Base-by-base conservation (phyloP, 2,329 filamentous ascomycete genomes). In the Phialophora tarda region DNA sequence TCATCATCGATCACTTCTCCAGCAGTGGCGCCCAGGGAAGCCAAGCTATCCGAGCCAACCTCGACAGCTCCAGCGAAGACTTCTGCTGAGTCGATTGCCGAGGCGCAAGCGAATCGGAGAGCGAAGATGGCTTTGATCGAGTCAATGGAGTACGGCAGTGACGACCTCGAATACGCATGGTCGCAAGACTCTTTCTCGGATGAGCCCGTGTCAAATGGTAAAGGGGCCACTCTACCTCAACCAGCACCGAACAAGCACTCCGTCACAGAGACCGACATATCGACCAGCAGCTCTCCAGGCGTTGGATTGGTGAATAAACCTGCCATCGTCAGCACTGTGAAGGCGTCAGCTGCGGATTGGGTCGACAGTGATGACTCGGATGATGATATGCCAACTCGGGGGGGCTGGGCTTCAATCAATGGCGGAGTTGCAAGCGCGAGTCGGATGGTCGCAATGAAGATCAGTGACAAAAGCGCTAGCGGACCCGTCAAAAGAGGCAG, bases 91-190 rank as follows among this genome's bases (percentile, higher is more conserved):
- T 58, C 63, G 32, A 38, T 72, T 17, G 69, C 68, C 6, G 67
- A 71, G 48, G 74, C 72, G 0, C 71, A 75, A 53, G 74, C 75
- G 30, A 78, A 77, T 62, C 66, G 74, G 55, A 69, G 68, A 61
- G 76, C 77, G 5, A 78, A 78, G 64, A 66, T 77, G 62, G 73
- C 74, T 53, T 74, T 75, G 17, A 69, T 76, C 63, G 71, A 73
- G 53, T 75, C 73, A 72, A 72, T 74, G 30, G 70, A 73, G 21
- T 73, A 72, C 32, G 70, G 74, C 24, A 66, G 65, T 26, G 69
- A 73, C 41, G 69, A 69, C 53, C 61, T 73, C 24, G 70, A 71
- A 14, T 69, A 70, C 41, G 62, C 21, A 17, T 71, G 66, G 62
- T 72, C 68, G 26, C 51, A 65, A 24, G 57, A 62, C 5, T 70